Evolutionary conservation across 2,329 filamentous ascomycete species (phyloP), one percentile per base, ranked within the genome.

Genomic region (Dactylellina cionopaga): DNA sequence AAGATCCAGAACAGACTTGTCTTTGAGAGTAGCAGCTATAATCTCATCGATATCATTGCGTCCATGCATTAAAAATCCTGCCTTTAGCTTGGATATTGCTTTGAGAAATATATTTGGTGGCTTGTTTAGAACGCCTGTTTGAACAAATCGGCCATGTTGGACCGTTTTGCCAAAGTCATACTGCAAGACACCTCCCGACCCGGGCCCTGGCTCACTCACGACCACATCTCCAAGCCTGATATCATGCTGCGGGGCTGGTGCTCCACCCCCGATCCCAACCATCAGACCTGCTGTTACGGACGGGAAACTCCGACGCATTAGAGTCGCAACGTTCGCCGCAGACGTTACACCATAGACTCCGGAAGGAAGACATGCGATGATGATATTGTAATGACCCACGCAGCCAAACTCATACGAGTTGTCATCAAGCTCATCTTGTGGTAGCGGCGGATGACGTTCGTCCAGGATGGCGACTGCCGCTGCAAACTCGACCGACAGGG

Each of bases 141-240:
- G 31, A 10, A 55, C 51, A 31, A 55, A 55, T 17, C 19, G 31
- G 31, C 51, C 51, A 7, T 19, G 17, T 19, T 55, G 51, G 9
- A 55, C 51, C 19, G 51, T 55, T 37, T 55, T 55, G 9, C 51
- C 51, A 22, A 55, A 55, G n/a, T 55, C 51, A n/a, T 55, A 55
- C 9, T 55, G 51, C 33, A 55, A 25, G 9, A 55, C 33, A 3
- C 27, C 7, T 7, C 46, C 27, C 25, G 19, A n/a, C 33, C 33
- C 25, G 2, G 15, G 31, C 15, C n/a, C 31, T 11, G 51, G 51
- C 19, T 55, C 51, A n/a, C 51, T 55, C 15, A 55, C 51, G 4
- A 55, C 51, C 17, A 55, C 27, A n/a, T 47, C n/a, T n/a, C n/a
- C n/a, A n/a, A n/a, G n/a, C n/a, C n/a, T n/a, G n/a, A n/a, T n/a